Conservation (phyloP, 371 early-diverging fungal genomes). For the Saksenaea vasiformis region DNA sequence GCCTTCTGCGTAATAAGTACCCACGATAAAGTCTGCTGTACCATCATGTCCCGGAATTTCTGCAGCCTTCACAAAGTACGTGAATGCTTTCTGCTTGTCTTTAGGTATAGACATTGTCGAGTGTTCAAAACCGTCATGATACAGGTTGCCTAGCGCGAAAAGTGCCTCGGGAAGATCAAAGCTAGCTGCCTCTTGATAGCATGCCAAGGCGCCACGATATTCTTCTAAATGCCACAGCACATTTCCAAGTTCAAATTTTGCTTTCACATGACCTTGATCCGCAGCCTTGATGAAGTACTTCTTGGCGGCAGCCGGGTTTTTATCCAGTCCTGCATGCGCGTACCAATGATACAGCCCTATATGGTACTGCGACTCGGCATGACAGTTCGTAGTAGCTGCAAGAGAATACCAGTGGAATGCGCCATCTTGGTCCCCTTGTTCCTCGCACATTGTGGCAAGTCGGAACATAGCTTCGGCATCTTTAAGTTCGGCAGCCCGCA, state of each 20-base stretch:
- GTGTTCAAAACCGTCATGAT: slow-evolving; percentile 16
- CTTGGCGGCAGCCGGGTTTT: slow-evolving; percentile 26
- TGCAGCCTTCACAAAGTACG: slow-evolving; percentile 19
- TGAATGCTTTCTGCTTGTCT: slow-evolving; percentile 17
- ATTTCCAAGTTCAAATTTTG: slow-evolving; percentile 29
- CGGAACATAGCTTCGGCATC: slow-evolving; percentile 19
- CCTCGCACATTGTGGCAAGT: slow-evolving; percentile 9
- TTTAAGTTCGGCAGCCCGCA: not conserved
- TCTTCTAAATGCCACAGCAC: slow-evolving; percentile 29
- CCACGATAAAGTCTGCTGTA: slow-evolving; percentile 16
- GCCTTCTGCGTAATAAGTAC: slow-evolving; percentile 21
- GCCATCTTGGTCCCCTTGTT: slow-evolving; percentile 8
- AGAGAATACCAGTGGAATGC: slow-evolving; percentile 32
- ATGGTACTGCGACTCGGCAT: slow-evolving; percentile 29
- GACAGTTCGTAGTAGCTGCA: slow-evolving; percentile 30
- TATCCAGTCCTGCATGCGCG: slow-evolving; percentile 26
- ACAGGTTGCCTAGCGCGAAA: slow-evolving; percentile 15
- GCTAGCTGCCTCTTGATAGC: slow-evolving; percentile 16
- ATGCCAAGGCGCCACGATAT: slow-evolving; percentile 10
- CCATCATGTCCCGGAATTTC: slow-evolving; percentile 8
- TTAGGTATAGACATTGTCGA: slow-evolving; percentile 7
- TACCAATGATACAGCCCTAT: slow-evolving; percentile 33
- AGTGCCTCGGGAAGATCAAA: slow-evolving; percentile 15
- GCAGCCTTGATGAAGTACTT: slow-evolving; percentile 34
- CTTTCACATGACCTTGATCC: slow-evolving; percentile 29